A percentile compares a stretch with the other conserved stretches of the same genome.
These are phyloP conservation scores for Ascochyta rabiei DNA, from an alignment of 2,329 filamentous ascomycete genomes.

Conservation along the genomic window DNA sequence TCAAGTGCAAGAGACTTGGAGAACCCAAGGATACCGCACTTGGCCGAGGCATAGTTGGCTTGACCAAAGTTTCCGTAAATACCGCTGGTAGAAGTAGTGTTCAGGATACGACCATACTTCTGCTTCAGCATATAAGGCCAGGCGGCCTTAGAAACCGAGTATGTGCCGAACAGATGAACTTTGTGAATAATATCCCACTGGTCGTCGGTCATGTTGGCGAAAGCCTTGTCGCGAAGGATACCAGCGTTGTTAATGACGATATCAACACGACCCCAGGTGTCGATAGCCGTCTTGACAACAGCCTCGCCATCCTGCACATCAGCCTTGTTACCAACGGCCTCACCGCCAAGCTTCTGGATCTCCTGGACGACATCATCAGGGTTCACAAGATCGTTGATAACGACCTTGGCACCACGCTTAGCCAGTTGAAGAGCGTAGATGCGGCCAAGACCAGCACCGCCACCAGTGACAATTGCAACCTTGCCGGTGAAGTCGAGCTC, in stretches of 20 bases:
- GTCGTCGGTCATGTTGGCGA: slow-evolving; percentile 94
- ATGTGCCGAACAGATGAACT: slow-evolving; percentile 92
- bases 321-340: slow-evolving; percentile 91
- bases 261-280: slow-evolving; percentile 90
- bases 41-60: slow-evolving; percentile 86
- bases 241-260: slow-evolving; percentile 98
- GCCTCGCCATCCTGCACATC: slow-evolving; percentile 90
- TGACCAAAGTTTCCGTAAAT: slow-evolving; percentile 99
- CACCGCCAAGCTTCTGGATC: slow-evolving; percentile 86
- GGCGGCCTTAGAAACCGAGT: slow-evolving; percentile 95
- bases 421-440: slow-evolving; percentile 88
- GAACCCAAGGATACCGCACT: slow-evolving; percentile 85
- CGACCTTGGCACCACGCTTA: slow-evolving; percentile 80
- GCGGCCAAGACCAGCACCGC: slow-evolving; percentile 72
- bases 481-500: slow-evolving; percentile 47
- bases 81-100: slow-evolving; percentile 95
- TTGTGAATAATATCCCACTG: slow-evolving; percentile 92
- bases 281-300: slow-evolving; percentile 91
- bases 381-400: slow-evolving; percentile 95
- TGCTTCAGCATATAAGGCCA: slow-evolving; percentile 99
- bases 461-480: slow-evolving; percentile 47
- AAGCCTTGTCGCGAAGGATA: slow-evolving; percentile 97
- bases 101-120: slow-evolving; percentile 95
- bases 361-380: slow-evolving; percentile 90
- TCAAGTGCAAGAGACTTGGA: slow-evolving; percentile 91